Conservation (phyloP, 1,284 basidiomycete genomes). For the Vanrija pseudolonga region DNA sequence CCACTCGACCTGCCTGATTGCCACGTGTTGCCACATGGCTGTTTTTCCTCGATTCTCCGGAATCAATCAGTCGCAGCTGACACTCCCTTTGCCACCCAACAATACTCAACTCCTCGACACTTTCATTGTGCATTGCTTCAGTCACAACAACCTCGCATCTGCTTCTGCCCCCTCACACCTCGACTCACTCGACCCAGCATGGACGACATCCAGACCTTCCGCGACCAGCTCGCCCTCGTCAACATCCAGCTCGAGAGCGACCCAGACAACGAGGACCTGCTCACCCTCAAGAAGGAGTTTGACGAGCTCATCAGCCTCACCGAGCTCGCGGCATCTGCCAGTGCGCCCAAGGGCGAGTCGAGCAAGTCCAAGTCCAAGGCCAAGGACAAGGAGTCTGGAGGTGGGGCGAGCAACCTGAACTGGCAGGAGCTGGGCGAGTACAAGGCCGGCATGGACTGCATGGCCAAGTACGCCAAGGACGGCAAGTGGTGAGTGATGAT, state of each 20-base stretch:
- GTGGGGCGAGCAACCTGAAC: constrained; percentile 10
- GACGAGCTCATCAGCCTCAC: constrained; percentile 86
- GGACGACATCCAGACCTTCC: constrained; percentile 74
- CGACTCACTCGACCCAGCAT: constrained; percentile 14
- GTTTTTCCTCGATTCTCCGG: too few species aligned
- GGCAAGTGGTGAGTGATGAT: constrained; percentile 58
- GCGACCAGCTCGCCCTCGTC: constrained; percentile 81
- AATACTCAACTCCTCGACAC: too few species aligned
- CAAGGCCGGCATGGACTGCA: constrained; percentile 83
- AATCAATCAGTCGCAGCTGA: too few species aligned
- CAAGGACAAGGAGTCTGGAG: constrained; percentile 16
- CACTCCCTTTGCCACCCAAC: too few species aligned
- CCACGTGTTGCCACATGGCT: too few species aligned
- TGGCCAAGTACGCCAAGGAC: constrained; percentile 86
- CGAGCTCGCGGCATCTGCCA: constrained; percentile 58
- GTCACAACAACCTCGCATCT: too few species aligned
- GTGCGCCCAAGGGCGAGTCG: constrained; percentile 10
- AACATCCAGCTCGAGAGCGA: constrained; percentile 78
- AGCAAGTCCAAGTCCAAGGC: constrained; percentile 11
- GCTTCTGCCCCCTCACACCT: too few species aligned
- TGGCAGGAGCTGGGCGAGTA: constrained; percentile 44
- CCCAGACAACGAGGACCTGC: constrained; percentile 70
- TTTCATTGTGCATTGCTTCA: too few species aligned
- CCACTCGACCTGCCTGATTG: too few species aligned
- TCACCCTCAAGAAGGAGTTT: constrained; percentile 71